Conservation (phyloP, 2,329 filamentous ascomycete species). For the Aspergillus glaucus region DNA sequence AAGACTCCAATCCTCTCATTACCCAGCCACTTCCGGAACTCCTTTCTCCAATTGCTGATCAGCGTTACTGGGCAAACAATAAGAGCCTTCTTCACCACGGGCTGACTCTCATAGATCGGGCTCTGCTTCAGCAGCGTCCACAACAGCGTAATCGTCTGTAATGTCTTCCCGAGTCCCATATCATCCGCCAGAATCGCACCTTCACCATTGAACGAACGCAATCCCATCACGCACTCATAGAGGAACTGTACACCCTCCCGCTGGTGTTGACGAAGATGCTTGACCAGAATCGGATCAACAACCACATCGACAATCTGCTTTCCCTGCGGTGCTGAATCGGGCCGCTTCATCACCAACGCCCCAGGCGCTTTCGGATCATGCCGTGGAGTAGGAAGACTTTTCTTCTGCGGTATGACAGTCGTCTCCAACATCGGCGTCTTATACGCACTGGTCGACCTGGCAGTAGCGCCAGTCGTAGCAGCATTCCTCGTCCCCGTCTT, state of each 20-base stretch:
- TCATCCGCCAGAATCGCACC: constrained; percentile 68
- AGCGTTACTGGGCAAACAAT: constrained; percentile 68
- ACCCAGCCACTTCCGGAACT: constrained; percentile 68
- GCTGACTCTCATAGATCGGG: constrained; percentile 52
- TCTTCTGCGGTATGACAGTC: constrained; percentile 44
- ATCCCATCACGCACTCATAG: constrained; percentile 71
- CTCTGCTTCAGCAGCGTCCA: constrained; percentile 71
- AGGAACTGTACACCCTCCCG: constrained; percentile 63
- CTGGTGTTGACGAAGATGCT: constrained; percentile 61
- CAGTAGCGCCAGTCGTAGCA: constrained; percentile 14
- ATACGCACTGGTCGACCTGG: constrained; percentile 47
- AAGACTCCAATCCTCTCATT: constrained; percentile 65
- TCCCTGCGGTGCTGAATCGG: constrained; percentile 49
- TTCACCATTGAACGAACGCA: constrained; percentile 59
- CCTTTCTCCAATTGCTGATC: constrained; percentile 67
- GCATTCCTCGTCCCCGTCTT: constrained; percentile 7
- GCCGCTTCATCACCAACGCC: constrained; percentile 63
- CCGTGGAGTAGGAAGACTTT: constrained; percentile 51
- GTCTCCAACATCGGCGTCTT: constrained; percentile 56
- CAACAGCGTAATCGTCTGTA: constrained; percentile 64
- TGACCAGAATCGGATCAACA: constrained; percentile 59
- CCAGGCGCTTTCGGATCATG: constrained; percentile 56
- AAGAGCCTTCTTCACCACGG: constrained; percentile 63
- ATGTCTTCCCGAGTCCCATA: constrained; percentile 68
- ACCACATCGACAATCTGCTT: constrained; percentile 67